Evolutionary conservation across 2,329 filamentous ascomycete genomes (phyloP).

Genomic region (Didymella lethalis): DNA sequence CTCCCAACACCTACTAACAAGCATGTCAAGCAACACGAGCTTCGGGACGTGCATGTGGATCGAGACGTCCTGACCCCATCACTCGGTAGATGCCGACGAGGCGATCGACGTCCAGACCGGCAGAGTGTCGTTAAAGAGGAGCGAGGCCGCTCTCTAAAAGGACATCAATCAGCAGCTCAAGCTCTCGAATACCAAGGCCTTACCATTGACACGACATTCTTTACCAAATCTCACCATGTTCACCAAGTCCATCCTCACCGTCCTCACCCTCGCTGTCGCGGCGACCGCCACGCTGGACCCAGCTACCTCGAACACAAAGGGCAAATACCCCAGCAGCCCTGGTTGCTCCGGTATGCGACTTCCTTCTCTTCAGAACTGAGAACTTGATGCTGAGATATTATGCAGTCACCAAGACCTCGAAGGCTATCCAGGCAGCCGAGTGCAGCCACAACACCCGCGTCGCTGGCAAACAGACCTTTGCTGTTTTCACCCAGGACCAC

Average conservation of each 20-base stretch:
- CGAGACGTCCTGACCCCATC: slow-evolving; percentile 7
- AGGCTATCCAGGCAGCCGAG: slow-evolving; percentile 54
- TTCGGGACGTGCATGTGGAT: slow-evolving; percentile 7
- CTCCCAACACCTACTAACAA: slow-evolving; percentile 14
- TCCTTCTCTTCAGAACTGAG: background rate
- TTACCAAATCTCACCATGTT: slow-evolving; percentile 11
- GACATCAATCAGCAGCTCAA: background rate
- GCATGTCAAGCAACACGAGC: slow-evolving; percentile 11
- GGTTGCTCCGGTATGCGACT: slow-evolving; percentile 33
- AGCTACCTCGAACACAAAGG: slow-evolving; percentile 50
- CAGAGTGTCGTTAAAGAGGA: slow-evolving; percentile 6
- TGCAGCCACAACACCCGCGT: slow-evolving; percentile 54
- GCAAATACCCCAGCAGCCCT: slow-evolving; percentile 38
- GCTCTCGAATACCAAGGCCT: background rate
- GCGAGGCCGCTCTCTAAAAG: background rate
- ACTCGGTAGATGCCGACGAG: slow-evolving; percentile 3
- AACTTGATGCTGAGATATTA: background rate
- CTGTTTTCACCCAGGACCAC: slow-evolving; percentile 56
- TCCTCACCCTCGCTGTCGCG: slow-evolving; percentile 23
- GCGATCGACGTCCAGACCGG: slow-evolving; percentile 4
- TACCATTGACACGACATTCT: background rate
- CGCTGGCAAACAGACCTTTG: slow-evolving; percentile 50
- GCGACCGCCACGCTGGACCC: slow-evolving; percentile 49
- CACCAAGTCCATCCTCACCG: slow-evolving; percentile 15
- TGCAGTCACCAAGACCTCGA: slow-evolving; percentile 42